Conservation (phyloP, 108 stramenopile genomes). For the Cyclotella kingstonii region DNA sequence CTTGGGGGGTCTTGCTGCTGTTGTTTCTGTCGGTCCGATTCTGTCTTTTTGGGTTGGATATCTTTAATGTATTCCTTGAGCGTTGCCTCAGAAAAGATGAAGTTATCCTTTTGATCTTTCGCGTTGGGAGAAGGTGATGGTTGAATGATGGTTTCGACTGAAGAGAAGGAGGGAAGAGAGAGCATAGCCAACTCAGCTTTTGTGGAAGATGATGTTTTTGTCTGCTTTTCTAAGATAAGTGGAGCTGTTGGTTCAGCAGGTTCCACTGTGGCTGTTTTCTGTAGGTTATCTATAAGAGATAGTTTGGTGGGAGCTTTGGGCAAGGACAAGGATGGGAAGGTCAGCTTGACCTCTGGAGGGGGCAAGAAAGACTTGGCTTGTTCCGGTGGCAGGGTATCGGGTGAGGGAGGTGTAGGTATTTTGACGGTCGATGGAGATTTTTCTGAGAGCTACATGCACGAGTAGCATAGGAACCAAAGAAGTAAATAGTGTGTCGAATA, state of each 20-base stretch:
- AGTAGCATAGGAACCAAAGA: not conserved
- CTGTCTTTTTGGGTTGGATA: conserved; percentile 33
- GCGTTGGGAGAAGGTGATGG: conserved; percentile 5
- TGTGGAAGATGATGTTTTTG: conserved; percentile 6
- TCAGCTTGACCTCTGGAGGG: conserved; percentile 33
- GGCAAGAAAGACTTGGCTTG: conserved; percentile 25
- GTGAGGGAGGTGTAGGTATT: conserved; percentile 39
- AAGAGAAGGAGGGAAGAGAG: conserved; percentile 9
- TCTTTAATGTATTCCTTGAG: conserved; percentile 45
- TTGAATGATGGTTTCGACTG: not conserved
- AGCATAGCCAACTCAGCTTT: conserved; percentile 5
- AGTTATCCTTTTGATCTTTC: conserved; percentile 38
- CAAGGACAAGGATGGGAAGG: conserved; percentile 26
- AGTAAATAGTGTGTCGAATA: too few species aligned
- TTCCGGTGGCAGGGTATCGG: conserved; percentile 12
- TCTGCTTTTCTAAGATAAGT: conserved; percentile 52
- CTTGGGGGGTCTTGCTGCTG: conserved; percentile 29
- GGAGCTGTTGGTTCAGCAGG: conserved; percentile 33
- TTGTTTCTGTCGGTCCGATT: conserved; percentile 37
- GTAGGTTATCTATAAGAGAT: conserved; percentile 16
- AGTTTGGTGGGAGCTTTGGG: conserved; percentile 23
- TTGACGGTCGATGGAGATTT: conserved; percentile 16
- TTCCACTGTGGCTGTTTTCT: conserved; percentile 26
- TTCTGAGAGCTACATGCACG: conserved; percentile 31
- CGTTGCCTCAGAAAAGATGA: conserved; percentile 40